phyloP scores from a whole-genome alignment of 2,329 filamentous ascomycete species.

The Aspergillus niger region DNA sequence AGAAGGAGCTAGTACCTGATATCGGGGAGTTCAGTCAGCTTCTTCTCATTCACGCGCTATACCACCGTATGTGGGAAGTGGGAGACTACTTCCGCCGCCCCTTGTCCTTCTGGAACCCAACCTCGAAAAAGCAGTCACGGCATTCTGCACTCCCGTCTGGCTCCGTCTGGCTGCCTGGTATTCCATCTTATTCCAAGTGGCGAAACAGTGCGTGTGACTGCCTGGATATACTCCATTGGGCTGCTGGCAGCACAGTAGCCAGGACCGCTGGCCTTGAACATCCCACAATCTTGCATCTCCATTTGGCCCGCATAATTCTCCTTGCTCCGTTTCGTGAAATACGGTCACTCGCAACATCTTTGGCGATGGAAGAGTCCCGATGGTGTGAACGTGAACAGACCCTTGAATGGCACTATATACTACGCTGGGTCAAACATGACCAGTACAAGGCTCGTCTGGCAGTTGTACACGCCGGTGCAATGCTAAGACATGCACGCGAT shows the following conservation, averaged over 20 bases:
- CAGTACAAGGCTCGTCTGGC: slow-evolving; percentile 60
- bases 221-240: slow-evolving; percentile 61
- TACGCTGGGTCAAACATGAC: slow-evolving; percentile 54
- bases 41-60: slow-evolving; percentile 54
- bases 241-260: slow-evolving; percentile 56
- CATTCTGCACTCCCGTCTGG: slow-evolving; percentile 37
- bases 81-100: slow-evolving; percentile 48
- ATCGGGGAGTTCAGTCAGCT: slow-evolving; percentile 54
- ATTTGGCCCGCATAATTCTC: slow-evolving; percentile 56
- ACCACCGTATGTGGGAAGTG: slow-evolving; percentile 53
- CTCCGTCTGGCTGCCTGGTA: slow-evolving; percentile 51
- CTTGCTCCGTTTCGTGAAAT: slow-evolving; percentile 54
- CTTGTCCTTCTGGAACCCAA: slow-evolving; percentile 50
- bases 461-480: slow-evolving; percentile 56
- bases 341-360: slow-evolving; percentile 43
- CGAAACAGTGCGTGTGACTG: slow-evolving; percentile 48
- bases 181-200: slow-evolving; percentile 51
- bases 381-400: slow-evolving; percentile 32
- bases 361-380: slow-evolving; percentile 35
- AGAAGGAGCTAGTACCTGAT: slow-evolving; percentile 48
- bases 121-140: slow-evolving; percentile 42
- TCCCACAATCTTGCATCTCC: slow-evolving; percentile 58
- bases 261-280: slow-evolving; percentile 55
- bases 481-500: slow-evolving; percentile 56
- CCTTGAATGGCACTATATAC: slow-evolving; percentile 45